These are phyloP conservation scores for Schizosaccharomyces octosporus DNA, from an alignment of 805 yeast species.

Conservation along the genomic window DNA sequence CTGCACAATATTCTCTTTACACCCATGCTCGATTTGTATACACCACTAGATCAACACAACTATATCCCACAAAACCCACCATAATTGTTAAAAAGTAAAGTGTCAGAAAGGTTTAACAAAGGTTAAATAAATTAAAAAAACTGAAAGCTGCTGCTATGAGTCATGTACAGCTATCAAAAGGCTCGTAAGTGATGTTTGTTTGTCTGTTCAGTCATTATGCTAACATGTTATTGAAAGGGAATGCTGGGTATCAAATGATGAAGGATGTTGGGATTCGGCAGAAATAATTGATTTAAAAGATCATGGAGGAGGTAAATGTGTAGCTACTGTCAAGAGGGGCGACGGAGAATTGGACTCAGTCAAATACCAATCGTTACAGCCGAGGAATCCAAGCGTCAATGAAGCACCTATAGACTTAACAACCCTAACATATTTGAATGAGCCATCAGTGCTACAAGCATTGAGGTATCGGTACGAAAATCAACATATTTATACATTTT, in stretches of 20 bases:
- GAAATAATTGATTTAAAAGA: slow-evolving; percentile 24
- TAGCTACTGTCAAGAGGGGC: background rate
- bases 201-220: background rate
- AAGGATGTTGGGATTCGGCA: slow-evolving; percentile 54
- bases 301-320: background rate
- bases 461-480: slow-evolving; percentile 73
- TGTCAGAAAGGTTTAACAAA: too few relatives aligned
- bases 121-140: background rate
- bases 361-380: background rate
- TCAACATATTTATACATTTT: slow-evolving; percentile 75
- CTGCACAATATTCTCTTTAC: too few relatives aligned
- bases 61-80: too few relatives aligned
- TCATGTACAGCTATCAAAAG: background rate
- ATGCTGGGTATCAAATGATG: slow-evolving; percentile 61
- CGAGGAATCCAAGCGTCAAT: background rate
- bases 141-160: background rate
- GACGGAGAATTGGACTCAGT: background rate
- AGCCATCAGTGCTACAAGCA: slow-evolving; percentile 88
- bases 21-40: too few relatives aligned
- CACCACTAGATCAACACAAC: too few relatives aligned
- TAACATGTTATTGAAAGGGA: slow-evolving; percentile 11
- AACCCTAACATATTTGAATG: slow-evolving; percentile 72
- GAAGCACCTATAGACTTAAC: slow-evolving; percentile 72
- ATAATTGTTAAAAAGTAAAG: too few relatives aligned
- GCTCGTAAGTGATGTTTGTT: background rate